Evolutionary conservation across 2,329 filamentous ascomycete species (phyloP).

Genomic region (Phialophora macrospora): DNA sequence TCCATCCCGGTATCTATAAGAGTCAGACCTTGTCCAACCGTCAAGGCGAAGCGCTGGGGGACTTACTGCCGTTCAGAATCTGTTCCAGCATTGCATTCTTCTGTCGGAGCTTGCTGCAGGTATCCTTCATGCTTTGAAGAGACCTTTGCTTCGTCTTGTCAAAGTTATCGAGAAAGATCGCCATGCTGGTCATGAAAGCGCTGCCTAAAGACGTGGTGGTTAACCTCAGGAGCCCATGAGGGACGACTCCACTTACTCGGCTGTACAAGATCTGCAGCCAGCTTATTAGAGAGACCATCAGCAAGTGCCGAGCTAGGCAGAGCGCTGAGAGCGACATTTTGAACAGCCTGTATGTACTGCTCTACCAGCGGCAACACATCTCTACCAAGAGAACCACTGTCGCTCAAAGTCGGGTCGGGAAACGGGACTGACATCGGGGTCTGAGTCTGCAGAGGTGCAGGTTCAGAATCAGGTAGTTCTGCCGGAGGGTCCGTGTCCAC

Average conservation of each 20-base stretch:
- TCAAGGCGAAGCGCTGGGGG: not conserved
- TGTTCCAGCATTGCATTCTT: constrained; percentile 28
- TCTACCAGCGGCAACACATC: constrained; percentile 31
- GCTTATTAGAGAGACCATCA: constrained; percentile 3
- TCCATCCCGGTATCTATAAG: constrained; percentile 9
- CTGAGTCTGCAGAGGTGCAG: constrained; percentile 3
- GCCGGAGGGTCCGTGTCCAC: constrained; percentile 24
- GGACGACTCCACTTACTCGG: constrained; percentile 19
- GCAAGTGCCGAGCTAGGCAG: constrained; percentile 14
- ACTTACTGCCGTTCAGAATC: constrained; percentile 24
- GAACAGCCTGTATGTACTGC: constrained; percentile 28
- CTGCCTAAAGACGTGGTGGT: constrained; percentile 16
- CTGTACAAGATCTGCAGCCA: constrained; percentile 24
- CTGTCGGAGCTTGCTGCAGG: constrained; percentile 26
- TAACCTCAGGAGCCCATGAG: not conserved
- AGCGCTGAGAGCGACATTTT: constrained; percentile 10
- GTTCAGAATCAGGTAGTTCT: constrained; percentile 3
- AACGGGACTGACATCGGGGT: constrained; percentile 3
- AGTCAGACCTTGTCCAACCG: not conserved
- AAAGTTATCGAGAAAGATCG: constrained; percentile 29
- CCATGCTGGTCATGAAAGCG: constrained; percentile 28
- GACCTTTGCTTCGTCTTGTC: constrained; percentile 30
- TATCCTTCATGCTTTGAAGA: constrained; percentile 30
- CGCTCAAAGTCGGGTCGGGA: constrained; percentile 5
- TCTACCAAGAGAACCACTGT: constrained; percentile 25